These are phyloP conservation scores for Syncephalastrum racemosum DNA, from an alignment of 371 early-diverging fungal species.

Conservation along the genomic window DNA sequence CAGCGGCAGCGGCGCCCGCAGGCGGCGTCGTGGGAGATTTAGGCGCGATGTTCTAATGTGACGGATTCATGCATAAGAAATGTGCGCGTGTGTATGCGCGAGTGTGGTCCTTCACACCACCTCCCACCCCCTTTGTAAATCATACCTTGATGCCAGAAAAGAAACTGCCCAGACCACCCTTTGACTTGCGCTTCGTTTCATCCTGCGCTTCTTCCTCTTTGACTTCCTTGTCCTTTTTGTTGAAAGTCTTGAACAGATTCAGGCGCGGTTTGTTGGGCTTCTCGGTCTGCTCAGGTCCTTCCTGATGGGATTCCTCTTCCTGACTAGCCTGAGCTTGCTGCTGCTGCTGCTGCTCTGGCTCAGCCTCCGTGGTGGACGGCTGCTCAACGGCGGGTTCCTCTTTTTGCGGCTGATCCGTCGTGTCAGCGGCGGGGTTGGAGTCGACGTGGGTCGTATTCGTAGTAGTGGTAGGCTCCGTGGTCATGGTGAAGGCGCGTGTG, in stretches of 20 bases:
- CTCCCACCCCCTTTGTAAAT: neutral
- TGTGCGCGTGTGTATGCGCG: neutral
- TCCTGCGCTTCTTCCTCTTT: constrained; percentile 9
- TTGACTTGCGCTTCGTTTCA: constrained; percentile 13
- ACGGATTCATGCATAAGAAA: constrained; percentile 5
- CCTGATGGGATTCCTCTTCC: constrained; percentile 9
- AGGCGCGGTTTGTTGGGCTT: too few species aligned
- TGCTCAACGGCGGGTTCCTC: constrained; percentile 1
- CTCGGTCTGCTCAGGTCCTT: neutral
- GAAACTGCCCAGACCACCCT: constrained; percentile 12
- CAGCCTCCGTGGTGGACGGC: neutral
- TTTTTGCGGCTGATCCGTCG: neutral
- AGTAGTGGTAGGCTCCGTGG: too few species aligned
- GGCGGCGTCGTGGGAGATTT: constrained; percentile 9
- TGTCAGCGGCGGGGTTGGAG: too few species aligned
- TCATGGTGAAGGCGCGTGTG: neutral
- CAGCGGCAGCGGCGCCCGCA: neutral
- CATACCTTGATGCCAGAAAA: constrained; percentile 17
- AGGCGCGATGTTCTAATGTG: constrained; percentile 13
- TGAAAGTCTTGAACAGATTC: neutral
- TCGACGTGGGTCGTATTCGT: too few species aligned
- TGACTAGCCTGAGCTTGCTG: constrained; percentile 6
- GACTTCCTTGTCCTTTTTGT: constrained; percentile 4
- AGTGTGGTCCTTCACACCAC: constrained; percentile 4
- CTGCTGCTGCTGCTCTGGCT: neutral